Base-by-base conservation (phyloP, 371 early-diverging fungal genomes). In the Zopfochytrium polystomum region DNA sequence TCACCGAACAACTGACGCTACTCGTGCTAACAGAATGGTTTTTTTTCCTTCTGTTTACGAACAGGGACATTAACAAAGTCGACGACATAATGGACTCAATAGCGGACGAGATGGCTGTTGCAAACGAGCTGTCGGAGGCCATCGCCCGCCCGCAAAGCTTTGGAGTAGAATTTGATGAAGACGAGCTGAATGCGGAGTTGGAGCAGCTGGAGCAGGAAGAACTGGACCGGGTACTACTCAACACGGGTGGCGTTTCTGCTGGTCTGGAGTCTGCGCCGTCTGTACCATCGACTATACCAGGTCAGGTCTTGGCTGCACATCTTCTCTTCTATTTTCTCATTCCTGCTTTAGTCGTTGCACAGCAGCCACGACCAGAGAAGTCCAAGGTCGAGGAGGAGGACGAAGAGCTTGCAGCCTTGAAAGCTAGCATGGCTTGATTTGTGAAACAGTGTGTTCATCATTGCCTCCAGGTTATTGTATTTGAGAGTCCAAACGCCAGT, bases 61-160 rank as follows among this genome's bases (percentile, higher is more conserved):
- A 1, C 68, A 92, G 93, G 85, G 85, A 92, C 66, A 90, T 95
- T 55, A 87, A 93, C 73, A 92, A 91, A 81, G 95, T 98, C 34
- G 98, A 98, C 70, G 78, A 83, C 45, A 91, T 90, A 2, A 93
- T 95, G 95, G 98, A 98, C 70, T 94, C 94, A 55, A 94, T 98
- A 60, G 85, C 93, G 54, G 96, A 96, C 60, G 94, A 96, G 72
- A 95, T 95, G 93, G 95, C 94, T 66, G 73, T 94, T 62, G 92
- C 94, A 20, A 92, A 93, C 67, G 96, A 96, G 75, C 87, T 98
- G 26, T 89, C 90, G 18, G 91, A 92, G 32, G 96, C 95, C 26
- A 92, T 98, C 63, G 86, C 95, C 47, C 87, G 88, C 70, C 95
- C 96, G 1, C 82, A 92, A 58, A 74, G 82, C 48, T 80, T 90